Conservation (phyloP, 495 filamentous ascomycete genomes). For the Terfezia claveryi region DNA sequence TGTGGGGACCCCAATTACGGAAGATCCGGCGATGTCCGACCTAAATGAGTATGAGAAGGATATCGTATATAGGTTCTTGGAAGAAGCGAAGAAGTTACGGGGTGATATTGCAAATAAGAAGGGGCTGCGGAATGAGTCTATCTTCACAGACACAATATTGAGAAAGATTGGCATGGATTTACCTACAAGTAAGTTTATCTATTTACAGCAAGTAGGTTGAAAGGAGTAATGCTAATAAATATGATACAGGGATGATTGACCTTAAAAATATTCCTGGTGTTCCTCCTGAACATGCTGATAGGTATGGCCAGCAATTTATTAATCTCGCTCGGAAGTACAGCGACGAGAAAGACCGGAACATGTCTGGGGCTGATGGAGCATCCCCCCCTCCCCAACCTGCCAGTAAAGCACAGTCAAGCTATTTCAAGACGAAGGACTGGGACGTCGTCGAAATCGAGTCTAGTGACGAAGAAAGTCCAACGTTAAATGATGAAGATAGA, state of each 20-base stretch:
- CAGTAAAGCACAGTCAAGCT: not conserved
- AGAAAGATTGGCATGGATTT: slow-evolving; percentile 68
- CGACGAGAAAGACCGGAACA: not conserved
- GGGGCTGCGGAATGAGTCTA: slow-evolving; percentile 34
- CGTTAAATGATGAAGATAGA: not conserved
- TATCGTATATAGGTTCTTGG: slow-evolving; percentile 41
- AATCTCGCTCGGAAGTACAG: not conserved
- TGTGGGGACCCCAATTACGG: slow-evolving; percentile 50
- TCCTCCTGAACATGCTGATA: not conserved
- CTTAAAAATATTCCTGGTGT: not conserved
- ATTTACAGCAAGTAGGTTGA: not conserved
- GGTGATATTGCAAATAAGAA: slow-evolving; percentile 43
- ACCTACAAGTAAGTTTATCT: slow-evolving; percentile 33
- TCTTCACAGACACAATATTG: slow-evolving; percentile 56
- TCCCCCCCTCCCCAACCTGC: not conserved
- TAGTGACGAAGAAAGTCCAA: not conserved
- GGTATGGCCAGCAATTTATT: not conserved
- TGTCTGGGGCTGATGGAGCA: not conserved
- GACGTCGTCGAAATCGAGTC: not conserved
- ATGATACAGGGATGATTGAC: not conserved
- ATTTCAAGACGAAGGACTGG: not conserved
- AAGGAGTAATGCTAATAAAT: not conserved
- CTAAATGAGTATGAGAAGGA: slow-evolving; percentile 32
- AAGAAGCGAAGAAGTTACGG: slow-evolving; percentile 44
- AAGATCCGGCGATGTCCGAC: slow-evolving; percentile 37